These are phyloP conservation scores for Cucumis hystrix DNA, from an alignment of 306 rosid genomes.

Conservation along the genomic window DNA sequence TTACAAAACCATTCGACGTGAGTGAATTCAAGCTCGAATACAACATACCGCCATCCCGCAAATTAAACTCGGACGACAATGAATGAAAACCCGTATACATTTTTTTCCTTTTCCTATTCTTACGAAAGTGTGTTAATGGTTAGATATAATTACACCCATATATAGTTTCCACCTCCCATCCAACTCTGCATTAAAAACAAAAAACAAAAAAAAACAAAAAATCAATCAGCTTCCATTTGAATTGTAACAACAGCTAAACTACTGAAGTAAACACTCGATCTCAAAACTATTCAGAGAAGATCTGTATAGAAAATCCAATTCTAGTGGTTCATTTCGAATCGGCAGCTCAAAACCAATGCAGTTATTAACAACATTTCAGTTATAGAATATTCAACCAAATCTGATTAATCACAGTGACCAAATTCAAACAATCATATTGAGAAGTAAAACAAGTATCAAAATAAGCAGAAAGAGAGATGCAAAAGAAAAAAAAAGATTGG, in stretches of 20 bases:
- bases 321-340: not conserved
- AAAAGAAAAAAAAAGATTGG: not conserved
- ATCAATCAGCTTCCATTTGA: not conserved
- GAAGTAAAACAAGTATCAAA: not conserved
- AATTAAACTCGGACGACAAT: constrained; percentile 30
- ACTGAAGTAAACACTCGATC: not conserved
- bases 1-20: constrained; percentile 14
- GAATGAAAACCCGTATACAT: constrained; percentile 37
- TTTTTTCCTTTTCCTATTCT: not conserved
- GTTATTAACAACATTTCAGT: not conserved
- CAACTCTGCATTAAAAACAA: constrained; percentile 10
- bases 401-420: not conserved
- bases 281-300: not conserved
- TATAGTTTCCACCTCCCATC: constrained; percentile 8
- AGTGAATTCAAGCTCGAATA: constrained; percentile 15
- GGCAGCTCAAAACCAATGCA: not conserved
- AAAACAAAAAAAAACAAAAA: not conserved
- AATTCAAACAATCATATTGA: not conserved
- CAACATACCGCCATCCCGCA: constrained; percentile 32
- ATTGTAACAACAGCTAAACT: not conserved
- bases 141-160: not conserved
- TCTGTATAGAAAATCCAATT: not conserved
- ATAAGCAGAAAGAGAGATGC: not conserved
- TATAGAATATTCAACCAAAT: not conserved
- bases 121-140: not conserved